Evolutionary conservation across 1,139 yeast genomes (phyloP).

Genomic region (Hyphopichia buzzinii): DNA sequence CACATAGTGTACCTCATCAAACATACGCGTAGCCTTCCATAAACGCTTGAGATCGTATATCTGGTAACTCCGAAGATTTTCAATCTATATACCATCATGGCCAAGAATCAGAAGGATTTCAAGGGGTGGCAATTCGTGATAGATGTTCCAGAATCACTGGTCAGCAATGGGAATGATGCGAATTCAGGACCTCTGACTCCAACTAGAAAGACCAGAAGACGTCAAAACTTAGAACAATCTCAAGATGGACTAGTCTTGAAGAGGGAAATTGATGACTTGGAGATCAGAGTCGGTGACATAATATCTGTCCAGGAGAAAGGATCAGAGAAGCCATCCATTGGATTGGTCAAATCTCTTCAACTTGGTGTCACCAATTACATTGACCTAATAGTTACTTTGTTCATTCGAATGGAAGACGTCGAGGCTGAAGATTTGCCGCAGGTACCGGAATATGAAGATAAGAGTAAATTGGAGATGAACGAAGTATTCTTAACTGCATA

Average conservation of each 20-base stretch:
- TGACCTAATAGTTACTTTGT: constrained; percentile 39
- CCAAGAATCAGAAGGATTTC: constrained; percentile 19
- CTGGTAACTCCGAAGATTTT: no score
- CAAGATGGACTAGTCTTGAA: constrained; percentile 15
- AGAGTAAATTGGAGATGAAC: constrained; percentile 13
- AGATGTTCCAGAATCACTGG: constrained; percentile 5
- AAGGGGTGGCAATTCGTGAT: constrained; percentile 34
- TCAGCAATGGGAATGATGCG: constrained; percentile 1
- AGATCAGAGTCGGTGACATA: constrained; percentile 40
- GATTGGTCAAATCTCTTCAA: constrained; percentile 38
- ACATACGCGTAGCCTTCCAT: no score
- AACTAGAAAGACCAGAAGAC: constrained; percentile 16
- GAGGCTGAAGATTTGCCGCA: constrained; percentile 16
- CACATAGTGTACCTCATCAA: no score
- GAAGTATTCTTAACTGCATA: constrained; percentile 46
- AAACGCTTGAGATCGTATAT: no score
- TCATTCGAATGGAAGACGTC: constrained; percentile 24
- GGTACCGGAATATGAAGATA: constrained; percentile 7
- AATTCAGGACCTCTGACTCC: constrained; percentile 9
- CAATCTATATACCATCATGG: no score
- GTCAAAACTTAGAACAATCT: background rate
- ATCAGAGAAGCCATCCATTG: constrained; percentile 23
- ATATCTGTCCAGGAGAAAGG: constrained; percentile 24
- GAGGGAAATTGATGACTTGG: constrained; percentile 34
- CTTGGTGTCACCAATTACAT: constrained; percentile 39